Conservation (phyloP, 164 flowering plant genomes). For the Berberis thunbergii region DNA sequence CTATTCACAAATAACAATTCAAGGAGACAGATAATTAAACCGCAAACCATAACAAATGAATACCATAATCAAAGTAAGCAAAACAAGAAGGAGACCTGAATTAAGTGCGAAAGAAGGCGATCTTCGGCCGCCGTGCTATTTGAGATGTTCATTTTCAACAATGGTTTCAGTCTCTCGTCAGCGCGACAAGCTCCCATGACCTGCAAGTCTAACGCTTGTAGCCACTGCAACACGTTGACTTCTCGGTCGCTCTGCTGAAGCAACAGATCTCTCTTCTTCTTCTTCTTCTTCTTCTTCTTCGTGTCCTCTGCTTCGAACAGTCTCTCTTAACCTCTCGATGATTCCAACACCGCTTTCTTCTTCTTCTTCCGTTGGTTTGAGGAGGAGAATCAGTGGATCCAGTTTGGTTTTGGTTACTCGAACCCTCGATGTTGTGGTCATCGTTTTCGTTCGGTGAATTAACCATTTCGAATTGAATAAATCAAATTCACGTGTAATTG, state of each 20-base stretch:
- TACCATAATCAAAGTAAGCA: neutral
- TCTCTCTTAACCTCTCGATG: constrained; percentile 41
- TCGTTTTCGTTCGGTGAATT: neutral
- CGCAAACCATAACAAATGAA: neutral
- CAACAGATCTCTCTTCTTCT: constrained; percentile 43
- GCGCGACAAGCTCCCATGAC: constrained; percentile 86
- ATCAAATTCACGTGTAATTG: too few relatives aligned
- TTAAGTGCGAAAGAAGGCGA: constrained; percentile 62
- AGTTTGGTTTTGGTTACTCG: neutral
- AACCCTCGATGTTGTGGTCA: neutral
- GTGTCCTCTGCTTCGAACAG: constrained; percentile 37
- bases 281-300: neutral
- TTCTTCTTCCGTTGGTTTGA: neutral
- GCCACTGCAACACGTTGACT: constrained; percentile 53
- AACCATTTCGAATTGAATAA: too few relatives aligned
- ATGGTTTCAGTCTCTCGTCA: constrained; percentile 89
- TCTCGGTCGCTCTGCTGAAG: constrained; percentile 34
- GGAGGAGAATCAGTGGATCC: neutral
- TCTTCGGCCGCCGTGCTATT: constrained; percentile 57
- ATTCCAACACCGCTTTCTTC: constrained; percentile 12
- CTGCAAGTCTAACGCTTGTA: constrained; percentile 85
- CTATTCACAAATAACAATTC: constrained; percentile 24
- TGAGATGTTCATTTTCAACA: constrained; percentile 59
- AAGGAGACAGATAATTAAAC: neutral
- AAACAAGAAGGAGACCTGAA: constrained; percentile 46